These are phyloP conservation scores for Pythium rhizo-oryzae DNA, from an alignment of 352 stramenopile genomes.

Conservation along the genomic window DNA sequence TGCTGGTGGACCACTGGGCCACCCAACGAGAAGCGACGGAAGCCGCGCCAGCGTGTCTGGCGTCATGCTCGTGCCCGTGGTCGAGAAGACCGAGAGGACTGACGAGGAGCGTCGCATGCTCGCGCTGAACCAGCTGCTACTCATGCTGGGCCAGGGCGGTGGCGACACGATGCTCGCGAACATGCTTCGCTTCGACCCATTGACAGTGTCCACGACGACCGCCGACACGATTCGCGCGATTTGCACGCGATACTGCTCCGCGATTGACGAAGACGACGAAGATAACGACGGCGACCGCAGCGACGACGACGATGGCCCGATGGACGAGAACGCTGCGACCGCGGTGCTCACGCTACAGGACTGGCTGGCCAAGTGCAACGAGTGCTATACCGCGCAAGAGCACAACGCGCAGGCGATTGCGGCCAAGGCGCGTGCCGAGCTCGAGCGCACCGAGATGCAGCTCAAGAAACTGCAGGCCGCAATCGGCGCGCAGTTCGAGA, in stretches of 20 bases:
- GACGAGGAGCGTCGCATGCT: slow-evolving; percentile 30
- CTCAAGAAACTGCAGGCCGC: slow-evolving; percentile 57
- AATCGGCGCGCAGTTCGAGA: slow-evolving; percentile 63
- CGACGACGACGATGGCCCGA: slow-evolving; percentile 21
- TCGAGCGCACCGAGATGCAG: slow-evolving; percentile 59
- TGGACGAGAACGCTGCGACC: slow-evolving; percentile 31
- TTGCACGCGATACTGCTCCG: slow-evolving; percentile 30
- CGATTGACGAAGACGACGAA: slow-evolving; percentile 27
- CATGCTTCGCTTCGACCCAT: slow-evolving; percentile 65
- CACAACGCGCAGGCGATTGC: slow-evolving; percentile 40
- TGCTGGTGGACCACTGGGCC: neutral
- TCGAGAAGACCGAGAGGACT: neutral
- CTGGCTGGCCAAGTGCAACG: slow-evolving; percentile 62
- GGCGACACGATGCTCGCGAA: slow-evolving; percentile 51
- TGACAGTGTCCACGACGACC: slow-evolving; percentile 41
- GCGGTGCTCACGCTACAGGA: slow-evolving; percentile 55
- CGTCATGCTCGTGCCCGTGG: neutral
- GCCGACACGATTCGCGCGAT: slow-evolving; percentile 41
- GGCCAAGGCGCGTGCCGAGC: slow-evolving; percentile 43
- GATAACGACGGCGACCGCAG: slow-evolving; percentile 24
- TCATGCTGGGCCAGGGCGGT: slow-evolving; percentile 46
- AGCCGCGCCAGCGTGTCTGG: neutral
- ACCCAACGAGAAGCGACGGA: neutral
- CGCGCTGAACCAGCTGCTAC: slow-evolving; percentile 43
- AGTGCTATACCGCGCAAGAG: slow-evolving; percentile 48